Base-by-base conservation (phyloP, 2,329 filamentous ascomycete species). In the Triangularia setosa region DNA sequence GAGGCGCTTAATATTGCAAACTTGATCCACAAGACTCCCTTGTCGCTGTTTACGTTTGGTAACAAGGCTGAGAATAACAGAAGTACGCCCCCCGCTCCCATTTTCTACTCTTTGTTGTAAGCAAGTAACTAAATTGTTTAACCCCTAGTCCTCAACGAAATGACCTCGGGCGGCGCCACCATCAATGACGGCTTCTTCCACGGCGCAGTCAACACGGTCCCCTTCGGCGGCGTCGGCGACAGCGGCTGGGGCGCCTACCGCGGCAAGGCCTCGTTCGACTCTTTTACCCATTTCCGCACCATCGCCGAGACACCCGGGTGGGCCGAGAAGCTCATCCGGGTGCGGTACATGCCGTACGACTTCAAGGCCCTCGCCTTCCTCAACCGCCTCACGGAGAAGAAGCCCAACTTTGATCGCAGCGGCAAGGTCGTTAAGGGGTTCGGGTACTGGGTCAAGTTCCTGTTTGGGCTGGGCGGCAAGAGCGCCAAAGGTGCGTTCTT, bases 31-130 rank as follows among this genome's bases (percentile, higher is more conserved):
- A 84, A 88, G 60, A 97, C 93, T 0, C 93, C 95, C 0, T 81
- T 99, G 48, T 88, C 89, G 9, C 81, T 97, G 54, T 96, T 92
- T 75, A 86, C 91, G 5, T 98, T 98, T 77, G 94, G 93, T 62
- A 90, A 83, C 67, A 91, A 92, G 72, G 81, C 81, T 2, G 94
- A 97, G 74, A 91, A 89, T 55, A 82, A 90, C 28, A 90, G 90
- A 74, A 81, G 90, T 91, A 80, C 71, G 82, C 73, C 9, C n/a
- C 53, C 24, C n/a, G n/a, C n/a, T n/a, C n/a, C n/a, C 40, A 14
- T 44, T 23, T 63, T 18, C 2, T 33, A 12, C 6, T 30, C 11
- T 48, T 11, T 21, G 23, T 8, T 6, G 4, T 7, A 9, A 28
- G 28, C 23, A 23, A 6, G 40, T 53, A 16, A 61, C 67, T 69